phyloP scores from a whole-genome alignment of 441 rosid genomes.

The Gossypium trilobum region DNA sequence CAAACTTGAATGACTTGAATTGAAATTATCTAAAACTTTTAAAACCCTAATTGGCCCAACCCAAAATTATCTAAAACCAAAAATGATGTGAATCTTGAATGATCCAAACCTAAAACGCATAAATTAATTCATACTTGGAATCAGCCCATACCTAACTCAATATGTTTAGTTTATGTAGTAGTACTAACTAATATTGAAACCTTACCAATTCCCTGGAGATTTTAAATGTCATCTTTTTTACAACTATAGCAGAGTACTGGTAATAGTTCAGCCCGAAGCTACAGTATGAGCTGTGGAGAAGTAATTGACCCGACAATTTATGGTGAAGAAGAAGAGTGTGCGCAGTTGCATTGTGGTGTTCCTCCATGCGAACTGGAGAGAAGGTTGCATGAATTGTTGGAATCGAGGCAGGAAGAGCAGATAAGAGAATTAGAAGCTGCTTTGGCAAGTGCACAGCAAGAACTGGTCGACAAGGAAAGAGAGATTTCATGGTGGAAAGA shows the following conservation, averaged over 20 bases:
- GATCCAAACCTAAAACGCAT: no score
- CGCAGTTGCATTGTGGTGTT: constrained; percentile 33
- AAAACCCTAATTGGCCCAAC: no score
- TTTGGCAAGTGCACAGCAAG: constrained; percentile 30
- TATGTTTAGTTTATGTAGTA: not conserved
- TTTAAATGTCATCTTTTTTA: not conserved
- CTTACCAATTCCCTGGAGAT: not conserved
- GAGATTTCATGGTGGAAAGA: constrained; percentile 81
- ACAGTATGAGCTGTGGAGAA: constrained; percentile 30
- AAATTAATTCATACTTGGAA: no score
- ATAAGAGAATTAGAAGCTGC: constrained; percentile 62
- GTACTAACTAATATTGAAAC: not conserved
- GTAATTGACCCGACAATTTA: constrained; percentile 29
- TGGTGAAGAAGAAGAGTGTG: constrained; percentile 18
- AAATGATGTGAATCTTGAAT: no score
- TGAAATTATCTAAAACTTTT: no score
- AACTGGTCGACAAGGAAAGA: constrained; percentile 46
- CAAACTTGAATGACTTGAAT: no score
- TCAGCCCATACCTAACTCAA: no score
- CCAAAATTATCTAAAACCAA: no score
- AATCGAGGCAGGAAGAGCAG: constrained; percentile 55
- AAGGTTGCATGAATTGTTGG: constrained; percentile 53
- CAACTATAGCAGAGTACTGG: not conserved
- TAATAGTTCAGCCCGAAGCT: constrained; percentile 17
- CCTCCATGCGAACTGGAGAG: constrained; percentile 58